A percentile compares a stretch with the other conserved stretches of the same genome.
phyloP scores from a whole-genome alignment of 208 protist species.

The Trypanosoma melophagium region DNA sequence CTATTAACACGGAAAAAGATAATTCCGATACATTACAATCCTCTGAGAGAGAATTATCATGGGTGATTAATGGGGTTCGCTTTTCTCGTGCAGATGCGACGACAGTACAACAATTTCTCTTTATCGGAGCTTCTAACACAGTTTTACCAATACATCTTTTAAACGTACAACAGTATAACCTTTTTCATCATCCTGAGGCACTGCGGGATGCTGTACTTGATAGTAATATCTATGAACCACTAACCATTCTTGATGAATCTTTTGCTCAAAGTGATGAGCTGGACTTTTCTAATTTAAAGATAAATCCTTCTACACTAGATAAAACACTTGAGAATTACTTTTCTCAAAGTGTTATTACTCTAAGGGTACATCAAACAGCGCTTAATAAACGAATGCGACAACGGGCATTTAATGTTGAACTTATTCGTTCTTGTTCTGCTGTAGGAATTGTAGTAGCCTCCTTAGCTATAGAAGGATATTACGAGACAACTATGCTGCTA shows the following conservation, averaged over 20 bases:
- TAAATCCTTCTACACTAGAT: neutral
- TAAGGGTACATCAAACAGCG: conserved; percentile 20
- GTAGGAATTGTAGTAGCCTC: conserved; percentile 88
- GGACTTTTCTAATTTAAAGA: neutral
- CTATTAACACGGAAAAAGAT: neutral
- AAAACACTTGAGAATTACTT: conserved; percentile 12
- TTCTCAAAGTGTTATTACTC: neutral
- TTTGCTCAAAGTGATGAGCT: conserved; percentile 25
- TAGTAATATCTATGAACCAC: neutral
- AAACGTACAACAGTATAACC: conserved; percentile 68
- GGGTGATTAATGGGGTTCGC: conserved; percentile 69
- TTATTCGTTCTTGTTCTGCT: conserved; percentile 65
- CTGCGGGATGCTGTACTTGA: conserved; percentile 32
- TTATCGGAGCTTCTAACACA: conserved; percentile 50
- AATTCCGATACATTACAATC: neutral
- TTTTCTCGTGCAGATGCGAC: conserved; percentile 33
- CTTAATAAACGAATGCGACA: conserved; percentile 55
- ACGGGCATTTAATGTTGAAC: conserved; percentile 81
- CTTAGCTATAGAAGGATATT: conserved; percentile 79
- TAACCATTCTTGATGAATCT: conserved; percentile 55
- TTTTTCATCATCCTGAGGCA: conserved; percentile 56
- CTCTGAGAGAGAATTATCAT: conserved; percentile 16
- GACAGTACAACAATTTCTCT: conserved; percentile 64
- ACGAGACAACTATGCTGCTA: conserved; percentile 74
- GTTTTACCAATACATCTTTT: conserved; percentile 57